phyloP scores from a whole-genome alignment of 164 flowering plant genomes.

The Vitis rupestris region DNA sequence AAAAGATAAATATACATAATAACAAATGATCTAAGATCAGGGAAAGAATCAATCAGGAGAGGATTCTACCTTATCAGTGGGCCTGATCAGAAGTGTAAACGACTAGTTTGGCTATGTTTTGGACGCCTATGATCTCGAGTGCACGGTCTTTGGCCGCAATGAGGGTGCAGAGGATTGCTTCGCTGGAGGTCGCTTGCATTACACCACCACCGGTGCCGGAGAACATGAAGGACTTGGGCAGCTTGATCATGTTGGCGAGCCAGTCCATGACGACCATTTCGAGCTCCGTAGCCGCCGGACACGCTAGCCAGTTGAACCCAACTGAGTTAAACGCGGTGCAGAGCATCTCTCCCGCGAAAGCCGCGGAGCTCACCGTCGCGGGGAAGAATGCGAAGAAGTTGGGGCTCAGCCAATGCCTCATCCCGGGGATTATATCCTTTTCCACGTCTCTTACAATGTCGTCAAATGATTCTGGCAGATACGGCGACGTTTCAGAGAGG shows the following conservation, averaged over 20 bases:
- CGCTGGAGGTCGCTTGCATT: conserved; percentile 56
- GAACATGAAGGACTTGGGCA: conserved; percentile 50
- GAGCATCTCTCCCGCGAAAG: conserved; percentile 59
- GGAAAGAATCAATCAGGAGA: no score
- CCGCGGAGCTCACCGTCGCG: conserved; percentile 51
- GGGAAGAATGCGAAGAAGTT: conserved; percentile 68
- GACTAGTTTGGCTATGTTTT: conserved; percentile 32
- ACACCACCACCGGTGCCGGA: conserved; percentile 60
- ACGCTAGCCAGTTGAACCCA: conserved; percentile 63
- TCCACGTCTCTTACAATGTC: conserved; percentile 38
- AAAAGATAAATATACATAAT: no score
- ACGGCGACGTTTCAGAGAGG: conserved; percentile 37
- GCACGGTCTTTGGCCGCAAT: conserved; percentile 47
- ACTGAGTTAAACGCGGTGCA: conserved; percentile 52
- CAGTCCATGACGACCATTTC: conserved; percentile 65
- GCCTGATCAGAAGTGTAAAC: conserved; percentile 73
- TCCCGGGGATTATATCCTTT: conserved; percentile 42
- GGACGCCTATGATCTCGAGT: conserved; percentile 19
- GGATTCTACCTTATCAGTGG: conserved; percentile 13
- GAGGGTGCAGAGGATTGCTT: conserved; percentile 49
- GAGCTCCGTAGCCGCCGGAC: conserved; percentile 70
- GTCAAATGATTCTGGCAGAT: conserved; percentile 38
- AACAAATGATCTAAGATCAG: no score
- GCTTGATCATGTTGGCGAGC: conserved; percentile 45
- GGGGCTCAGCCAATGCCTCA: conserved; percentile 68